Percentiles rank a stretch among this genome's conserved stretches.
Evolutionary conservation across 768 basidiomycete genomes (phyloP).

Genomic region (Naganishia antarctica): DNA sequence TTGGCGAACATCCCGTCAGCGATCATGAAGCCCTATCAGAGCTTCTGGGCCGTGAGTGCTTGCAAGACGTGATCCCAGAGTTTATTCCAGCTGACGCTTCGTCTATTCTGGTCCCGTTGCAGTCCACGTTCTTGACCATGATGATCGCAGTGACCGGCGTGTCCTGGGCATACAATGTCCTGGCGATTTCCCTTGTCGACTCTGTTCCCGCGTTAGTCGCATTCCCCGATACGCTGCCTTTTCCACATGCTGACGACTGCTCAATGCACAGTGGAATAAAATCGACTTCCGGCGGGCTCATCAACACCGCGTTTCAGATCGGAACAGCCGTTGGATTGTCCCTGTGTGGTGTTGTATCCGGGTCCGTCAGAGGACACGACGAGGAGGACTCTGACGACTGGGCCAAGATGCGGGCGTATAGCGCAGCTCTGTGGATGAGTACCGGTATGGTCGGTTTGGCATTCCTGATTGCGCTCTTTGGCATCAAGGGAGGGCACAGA

Average conservation of each 20-base stretch:
- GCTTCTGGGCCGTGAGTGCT: slow-evolving; percentile 27
- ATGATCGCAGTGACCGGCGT: slow-evolving; percentile 17
- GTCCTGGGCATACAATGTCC: slow-evolving; percentile 14
- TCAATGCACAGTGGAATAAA: slow-evolving; percentile 2
- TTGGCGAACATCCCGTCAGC: slow-evolving; percentile 27
- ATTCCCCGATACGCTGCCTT: not conserved
- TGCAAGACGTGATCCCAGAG: not conserved
- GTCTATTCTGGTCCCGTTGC: not conserved
- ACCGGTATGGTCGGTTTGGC: slow-evolving; percentile 2
- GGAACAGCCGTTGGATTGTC: slow-evolving; percentile 12
- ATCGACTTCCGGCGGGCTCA: slow-evolving; percentile 5
- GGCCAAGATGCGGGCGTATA: slow-evolving; percentile 9
- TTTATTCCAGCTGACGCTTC: not conserved
- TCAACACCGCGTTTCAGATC: slow-evolving; percentile 19
- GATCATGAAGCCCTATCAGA: slow-evolving; percentile 15
- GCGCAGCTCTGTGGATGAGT: slow-evolving; percentile 19
- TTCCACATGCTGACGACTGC: not conserved
- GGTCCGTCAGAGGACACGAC: slow-evolving; percentile 2
- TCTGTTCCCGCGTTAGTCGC: slow-evolving; percentile 10
- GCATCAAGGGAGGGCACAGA: slow-evolving; percentile 13
- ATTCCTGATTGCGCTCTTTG: slow-evolving; percentile 13
- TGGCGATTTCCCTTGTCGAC: slow-evolving; percentile 7
- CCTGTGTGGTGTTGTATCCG: slow-evolving; percentile 10
- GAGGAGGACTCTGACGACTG: not conserved
- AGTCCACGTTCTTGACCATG: slow-evolving; percentile 18